A percentile compares a stretch with the other conserved stretches of the same genome.
Evolutionary conservation across 2,329 filamentous ascomycete genomes (phyloP).

Genomic region (Beauveria asiatica): DNA sequence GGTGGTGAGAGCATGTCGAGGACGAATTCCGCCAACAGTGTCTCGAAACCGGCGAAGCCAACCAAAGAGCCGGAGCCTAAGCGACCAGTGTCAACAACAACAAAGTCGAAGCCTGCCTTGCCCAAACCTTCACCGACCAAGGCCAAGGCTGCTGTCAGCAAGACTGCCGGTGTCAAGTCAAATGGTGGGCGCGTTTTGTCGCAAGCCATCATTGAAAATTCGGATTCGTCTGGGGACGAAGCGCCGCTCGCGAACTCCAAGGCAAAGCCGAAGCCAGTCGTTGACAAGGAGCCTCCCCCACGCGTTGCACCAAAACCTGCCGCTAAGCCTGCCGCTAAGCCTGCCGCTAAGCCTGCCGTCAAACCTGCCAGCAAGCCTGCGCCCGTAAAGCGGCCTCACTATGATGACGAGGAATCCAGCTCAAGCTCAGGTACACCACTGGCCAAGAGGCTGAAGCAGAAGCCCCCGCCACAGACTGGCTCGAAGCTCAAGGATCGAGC

Average conservation of each 20-base stretch:
- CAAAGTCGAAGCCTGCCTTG: constrained; percentile 26
- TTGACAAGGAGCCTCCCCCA: constrained; percentile 2
- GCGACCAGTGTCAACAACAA: constrained; percentile 34
- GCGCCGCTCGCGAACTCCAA: constrained; percentile 25
- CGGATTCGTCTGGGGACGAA: constrained; percentile 45
- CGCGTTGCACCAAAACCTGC: constrained; percentile 20
- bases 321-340: constrained; percentile 12
- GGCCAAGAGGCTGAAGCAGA: constrained; percentile 48
- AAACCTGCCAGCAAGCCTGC: constrained; percentile 19
- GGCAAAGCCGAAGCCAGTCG: constrained; percentile 15
- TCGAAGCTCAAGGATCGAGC: constrained; percentile 22
- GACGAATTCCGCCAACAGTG: constrained; percentile 42
- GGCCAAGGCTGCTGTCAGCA: constrained; percentile 22
- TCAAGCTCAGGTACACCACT: constrained; percentile 52
- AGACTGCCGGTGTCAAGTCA: constrained; percentile 22
- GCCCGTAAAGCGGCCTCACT: constrained; percentile 42
- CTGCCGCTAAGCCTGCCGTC: constrained; percentile 5
- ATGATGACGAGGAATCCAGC: constrained; percentile 47
- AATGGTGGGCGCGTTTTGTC: constrained; percentile 42
- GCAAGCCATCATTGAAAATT: constrained; percentile 48
- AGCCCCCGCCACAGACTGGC: constrained; percentile 28
- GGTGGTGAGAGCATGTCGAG: constrained; percentile 38
- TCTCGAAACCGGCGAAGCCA: constrained; percentile 48
- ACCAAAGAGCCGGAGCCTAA: constrained; percentile 49
- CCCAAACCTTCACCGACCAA: constrained; percentile 37